phyloP scores from a whole-genome alignment of 1,284 basidiomycete genomes.

The Vanrija humicola region DNA sequence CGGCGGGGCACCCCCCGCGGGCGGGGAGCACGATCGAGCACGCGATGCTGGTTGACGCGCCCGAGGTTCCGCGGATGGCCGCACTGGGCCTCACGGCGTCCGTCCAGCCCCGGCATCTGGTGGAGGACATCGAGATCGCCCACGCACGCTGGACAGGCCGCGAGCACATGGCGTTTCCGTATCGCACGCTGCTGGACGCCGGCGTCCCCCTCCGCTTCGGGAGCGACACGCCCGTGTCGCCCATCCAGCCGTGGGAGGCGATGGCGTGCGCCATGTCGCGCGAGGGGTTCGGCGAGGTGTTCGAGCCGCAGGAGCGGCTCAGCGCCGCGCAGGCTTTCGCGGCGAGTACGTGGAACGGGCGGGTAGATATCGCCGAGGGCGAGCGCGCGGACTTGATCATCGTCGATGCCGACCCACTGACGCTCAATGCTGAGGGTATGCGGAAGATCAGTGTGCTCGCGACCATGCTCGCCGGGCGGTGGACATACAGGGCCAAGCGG shows the following conservation, averaged over 20 bases:
- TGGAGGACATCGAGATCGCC: constrained; percentile 34
- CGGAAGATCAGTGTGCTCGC: constrained; percentile 27
- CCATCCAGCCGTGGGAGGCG: constrained; percentile 36
- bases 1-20: constrained; percentile 10
- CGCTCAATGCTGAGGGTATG: constrained; percentile 25
- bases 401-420: constrained; percentile 25
- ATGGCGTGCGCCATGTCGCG: constrained; percentile 33
- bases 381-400: constrained; percentile 35
- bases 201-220: constrained; percentile 32
- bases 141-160: constrained; percentile 33
- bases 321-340: constrained; percentile 18
- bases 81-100: constrained; percentile 30
- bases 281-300: constrained; percentile 1
- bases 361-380: neutral
- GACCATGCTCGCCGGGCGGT: constrained; percentile 38
- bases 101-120: constrained; percentile 37
- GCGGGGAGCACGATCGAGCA: constrained; percentile 37
- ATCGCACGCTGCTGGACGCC: constrained; percentile 24
- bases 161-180: constrained; percentile 30
- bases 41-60: constrained; percentile 29
- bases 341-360: constrained; percentile 12
- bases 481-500: constrained; percentile 18
- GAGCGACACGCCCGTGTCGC: constrained; percentile 37
- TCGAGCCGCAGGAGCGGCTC: constrained; percentile 19
- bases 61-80: constrained; percentile 29